These are phyloP conservation scores for Fusarium verticillioides DNA, from an alignment of 2,329 filamentous ascomycete species.

Conservation along the genomic window DNA sequence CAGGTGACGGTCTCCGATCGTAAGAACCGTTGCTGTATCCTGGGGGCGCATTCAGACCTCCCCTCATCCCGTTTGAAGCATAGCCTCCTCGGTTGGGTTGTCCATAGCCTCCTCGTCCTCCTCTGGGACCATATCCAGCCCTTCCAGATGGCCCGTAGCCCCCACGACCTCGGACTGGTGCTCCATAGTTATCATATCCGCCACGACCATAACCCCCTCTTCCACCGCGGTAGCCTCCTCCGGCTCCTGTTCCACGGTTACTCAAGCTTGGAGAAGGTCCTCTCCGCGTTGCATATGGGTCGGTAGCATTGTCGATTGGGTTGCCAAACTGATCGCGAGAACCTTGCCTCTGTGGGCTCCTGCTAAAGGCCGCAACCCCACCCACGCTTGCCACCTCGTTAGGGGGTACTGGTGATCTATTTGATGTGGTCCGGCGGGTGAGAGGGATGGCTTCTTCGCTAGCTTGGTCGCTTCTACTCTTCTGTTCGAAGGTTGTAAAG, in stretches of 20 bases:
- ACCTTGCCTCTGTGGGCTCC: conserved; percentile 52
- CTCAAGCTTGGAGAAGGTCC: conserved; percentile 60
- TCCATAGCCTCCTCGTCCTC: conserved; percentile 50
- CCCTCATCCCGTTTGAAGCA: conserved; percentile 44
- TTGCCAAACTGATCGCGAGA: conserved; percentile 75
- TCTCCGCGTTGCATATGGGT: conserved; percentile 59
- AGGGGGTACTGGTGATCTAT: conserved; percentile 62
- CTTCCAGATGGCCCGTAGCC: conserved; percentile 57
- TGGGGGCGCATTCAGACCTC: conserved; percentile 54
- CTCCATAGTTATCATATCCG: conserved; percentile 59
- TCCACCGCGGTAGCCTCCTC: conserved; percentile 58
- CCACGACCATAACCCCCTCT: conserved; percentile 64
- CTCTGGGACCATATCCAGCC: conserved; percentile 57
- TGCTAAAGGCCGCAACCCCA: conserved; percentile 49
- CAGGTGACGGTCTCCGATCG: conserved; percentile 53
- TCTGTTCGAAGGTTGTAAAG: conserved; percentile 75
- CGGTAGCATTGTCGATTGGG: conserved; percentile 55
- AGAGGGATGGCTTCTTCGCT: conserved; percentile 79
- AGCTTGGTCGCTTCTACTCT: conserved; percentile 68
- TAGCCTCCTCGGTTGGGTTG: conserved; percentile 49
- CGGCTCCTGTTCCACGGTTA: conserved; percentile 64
- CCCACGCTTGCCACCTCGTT: conserved; percentile 53
- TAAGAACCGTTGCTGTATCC: conserved; percentile 55
- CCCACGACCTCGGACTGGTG: conserved; percentile 54
- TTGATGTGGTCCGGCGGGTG: conserved; percentile 71